Base-by-base conservation (phyloP, 2,329 filamentous ascomycete species). In the Purpureocillium lavendulum region DNA sequence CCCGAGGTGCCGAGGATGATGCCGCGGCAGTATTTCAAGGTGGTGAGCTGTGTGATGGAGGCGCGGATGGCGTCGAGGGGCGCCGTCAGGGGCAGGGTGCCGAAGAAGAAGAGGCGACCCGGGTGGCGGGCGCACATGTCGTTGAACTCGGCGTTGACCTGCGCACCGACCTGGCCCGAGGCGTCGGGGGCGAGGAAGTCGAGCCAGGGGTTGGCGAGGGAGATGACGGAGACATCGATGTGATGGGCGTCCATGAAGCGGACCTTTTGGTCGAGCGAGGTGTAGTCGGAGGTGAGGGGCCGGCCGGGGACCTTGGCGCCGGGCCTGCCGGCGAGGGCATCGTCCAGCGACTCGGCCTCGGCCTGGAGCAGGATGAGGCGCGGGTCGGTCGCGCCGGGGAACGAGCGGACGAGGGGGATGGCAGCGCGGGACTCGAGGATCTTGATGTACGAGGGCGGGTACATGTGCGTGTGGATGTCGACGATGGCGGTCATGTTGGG, bases 181-280 rank as follows among this genome's bases (percentile, higher is more conserved):
- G 82, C 75, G 4, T 66, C 58, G 0, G 76, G 56, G 9, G 68
- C 57, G 1, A 95, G 64, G 56, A 94, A 96, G 61, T 96, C 89
- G 2, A 96, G 73, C 89, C 89, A 96, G 0, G 89, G 89, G 55
- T 96, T 96, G 12, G 89, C 89, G 16, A 95, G 77, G 1, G 86
- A 92, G 46, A 96, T 79, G 37, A 95, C 84, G 1, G 85, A 92
- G 47, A 83, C 79, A 59, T 84, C 75, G 57, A 96, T 95, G 39
- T 67, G 67, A 63, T 96, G 89, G 13, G 71, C 75, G 58, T 87
- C 73, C 89, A 96, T 96, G 65, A 96, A 95, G 36, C 77, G 71
- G 12, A 95, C 71, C 56, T 95, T 96, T 50, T 86, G 73, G 13
- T 70, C 65, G 42, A 94, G 80, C 33, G 87, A 85, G 45, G 82